Conservation (phyloP, 345 rosid species). For the Eutrema yunnanense region DNA sequence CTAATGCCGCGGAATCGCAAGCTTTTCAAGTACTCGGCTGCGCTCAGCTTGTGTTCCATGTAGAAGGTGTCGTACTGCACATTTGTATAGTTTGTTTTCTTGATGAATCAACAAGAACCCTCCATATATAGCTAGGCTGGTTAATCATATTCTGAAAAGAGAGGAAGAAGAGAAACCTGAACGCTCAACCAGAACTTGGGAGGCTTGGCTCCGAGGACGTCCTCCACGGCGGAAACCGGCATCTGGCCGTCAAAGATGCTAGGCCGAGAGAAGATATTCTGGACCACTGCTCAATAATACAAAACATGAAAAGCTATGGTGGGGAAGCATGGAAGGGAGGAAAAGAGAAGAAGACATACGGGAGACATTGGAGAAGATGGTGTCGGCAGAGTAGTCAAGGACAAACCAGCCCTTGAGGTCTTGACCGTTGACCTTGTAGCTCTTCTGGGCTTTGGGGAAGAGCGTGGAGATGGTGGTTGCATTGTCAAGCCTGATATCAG, state of each 20-base stretch:
- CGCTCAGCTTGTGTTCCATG: conserved; percentile 48
- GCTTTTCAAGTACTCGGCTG: conserved; percentile 32
- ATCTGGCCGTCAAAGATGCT: conserved; percentile 41
- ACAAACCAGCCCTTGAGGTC: conserved; percentile 59
- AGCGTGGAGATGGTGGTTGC: conserved; percentile 39
- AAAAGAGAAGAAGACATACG: conserved; percentile 30
- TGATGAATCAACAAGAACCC: conserved; percentile 23
- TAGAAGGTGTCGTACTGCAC: conserved; percentile 70
- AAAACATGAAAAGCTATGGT: neutral
- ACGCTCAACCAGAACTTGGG: conserved; percentile 70
- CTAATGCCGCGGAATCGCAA: conserved; percentile 9
- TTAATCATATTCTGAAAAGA: neutral
- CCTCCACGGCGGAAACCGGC: conserved; percentile 46
- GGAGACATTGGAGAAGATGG: conserved; percentile 38
- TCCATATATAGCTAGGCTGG: neutral
- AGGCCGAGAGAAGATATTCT: conserved; percentile 48
- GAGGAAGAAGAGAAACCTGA: conserved; percentile 38
- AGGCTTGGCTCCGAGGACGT: conserved; percentile 33
- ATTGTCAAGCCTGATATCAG: conserved; percentile 54
- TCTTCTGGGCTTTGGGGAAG: conserved; percentile 35
- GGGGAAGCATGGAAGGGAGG: neutral
- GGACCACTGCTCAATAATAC: conserved; percentile 42
- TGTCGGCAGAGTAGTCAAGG: conserved; percentile 37
- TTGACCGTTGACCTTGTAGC: conserved; percentile 52
- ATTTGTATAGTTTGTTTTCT: conserved; percentile 27